Evolutionary conservation across 2,329 filamentous ascomycete genomes (phyloP).

Genomic region (Penicillium capsulatum): DNA sequence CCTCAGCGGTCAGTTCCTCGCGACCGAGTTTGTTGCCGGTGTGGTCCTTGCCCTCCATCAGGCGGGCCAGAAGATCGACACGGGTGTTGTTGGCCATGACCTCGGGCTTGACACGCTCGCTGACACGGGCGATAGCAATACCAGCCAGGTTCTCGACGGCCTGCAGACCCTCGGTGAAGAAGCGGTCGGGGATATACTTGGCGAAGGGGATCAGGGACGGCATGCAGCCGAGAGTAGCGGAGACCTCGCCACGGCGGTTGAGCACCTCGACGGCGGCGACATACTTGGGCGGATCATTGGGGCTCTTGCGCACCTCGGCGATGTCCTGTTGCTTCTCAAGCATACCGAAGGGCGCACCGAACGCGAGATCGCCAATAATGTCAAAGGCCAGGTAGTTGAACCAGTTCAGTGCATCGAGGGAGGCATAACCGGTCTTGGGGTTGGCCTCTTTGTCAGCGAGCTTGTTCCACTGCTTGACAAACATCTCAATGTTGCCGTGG

Average conservation of each 20-base stretch:
- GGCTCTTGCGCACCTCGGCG: conserved; percentile 64
- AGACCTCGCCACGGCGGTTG: conserved; percentile 83
- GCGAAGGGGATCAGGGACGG: conserved; percentile 75
- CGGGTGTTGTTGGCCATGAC: conserved; percentile 58
- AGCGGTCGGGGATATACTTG: conserved; percentile 73
- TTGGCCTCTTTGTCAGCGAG: conserved; percentile 50
- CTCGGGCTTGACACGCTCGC: conserved; percentile 65
- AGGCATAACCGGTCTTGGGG: conserved; percentile 53
- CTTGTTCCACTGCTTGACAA: conserved; percentile 68
- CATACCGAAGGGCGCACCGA: conserved; percentile 80
- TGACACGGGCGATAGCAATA: conserved; percentile 80
- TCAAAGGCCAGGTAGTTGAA: conserved; percentile 66
- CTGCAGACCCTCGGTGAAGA: conserved; percentile 69
- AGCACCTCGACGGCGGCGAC: conserved; percentile 81
- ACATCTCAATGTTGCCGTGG: conserved; percentile 68
- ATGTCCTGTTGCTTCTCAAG: conserved; percentile 69
- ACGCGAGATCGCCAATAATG: conserved; percentile 60
- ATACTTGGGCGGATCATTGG: conserved; percentile 60
- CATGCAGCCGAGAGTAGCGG: conserved; percentile 69
- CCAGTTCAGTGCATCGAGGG: conserved; percentile 72
- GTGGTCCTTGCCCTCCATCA: conserved; percentile 83
- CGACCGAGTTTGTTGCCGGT: conserved; percentile 70
- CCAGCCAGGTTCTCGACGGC: conserved; percentile 78
- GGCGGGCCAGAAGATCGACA: conserved; percentile 72
- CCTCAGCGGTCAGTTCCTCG: conserved; percentile 81